These are phyloP conservation scores for Cyberlindnera amylophila DNA, from an alignment of 805 yeast genomes.

Conservation along the genomic window DNA sequence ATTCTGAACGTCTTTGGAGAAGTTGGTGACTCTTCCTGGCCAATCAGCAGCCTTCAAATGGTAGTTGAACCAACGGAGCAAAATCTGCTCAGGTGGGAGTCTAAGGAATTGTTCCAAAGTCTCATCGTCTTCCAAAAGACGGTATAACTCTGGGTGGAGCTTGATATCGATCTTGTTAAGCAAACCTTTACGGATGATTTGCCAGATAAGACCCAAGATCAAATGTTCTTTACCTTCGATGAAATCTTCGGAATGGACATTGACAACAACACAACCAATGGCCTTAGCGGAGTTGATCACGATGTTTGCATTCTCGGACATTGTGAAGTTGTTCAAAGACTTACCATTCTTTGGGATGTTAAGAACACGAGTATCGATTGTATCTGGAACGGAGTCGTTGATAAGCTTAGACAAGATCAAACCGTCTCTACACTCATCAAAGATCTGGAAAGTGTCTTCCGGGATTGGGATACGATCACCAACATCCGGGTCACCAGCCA, in stretches of 20 bases:
- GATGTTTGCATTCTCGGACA: conserved; percentile 95
- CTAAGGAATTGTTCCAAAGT: conserved; percentile 95
- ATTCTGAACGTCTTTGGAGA: conserved; percentile 83
- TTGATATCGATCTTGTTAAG: conserved; percentile 94
- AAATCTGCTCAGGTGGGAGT: conserved; percentile 95
- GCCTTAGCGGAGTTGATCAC: conserved; percentile 98
- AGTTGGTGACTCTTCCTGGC: conserved; percentile 80
- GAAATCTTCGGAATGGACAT: conserved; percentile 94
- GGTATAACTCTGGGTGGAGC: conserved; percentile 92
- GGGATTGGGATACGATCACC: conserved; percentile 88
- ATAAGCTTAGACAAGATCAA: conserved; percentile 87
- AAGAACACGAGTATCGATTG: conserved; percentile 95
- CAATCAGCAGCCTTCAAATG: conserved; percentile 92
- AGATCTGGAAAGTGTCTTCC: conserved; percentile 88
- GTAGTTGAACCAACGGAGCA: conserved; percentile 95
- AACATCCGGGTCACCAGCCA: conserved; percentile 82
- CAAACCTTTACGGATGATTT: conserved; percentile 93
- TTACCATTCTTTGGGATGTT: conserved; percentile 82
- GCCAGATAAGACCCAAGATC: conserved; percentile 92
- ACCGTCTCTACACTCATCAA: conserved; percentile 96
- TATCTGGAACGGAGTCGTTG: conserved; percentile 97
- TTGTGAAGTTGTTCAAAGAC: conserved; percentile 85
- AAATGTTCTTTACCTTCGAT: conserved; percentile 93
- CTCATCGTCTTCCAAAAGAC: conserved; percentile 93
- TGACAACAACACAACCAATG: conserved; percentile 96